Percentiles rank a stretch among this genome's conserved stretches.
Conservation (phyloP, 768 basidiomycete species). For the Auricularia heimuer region DNA sequence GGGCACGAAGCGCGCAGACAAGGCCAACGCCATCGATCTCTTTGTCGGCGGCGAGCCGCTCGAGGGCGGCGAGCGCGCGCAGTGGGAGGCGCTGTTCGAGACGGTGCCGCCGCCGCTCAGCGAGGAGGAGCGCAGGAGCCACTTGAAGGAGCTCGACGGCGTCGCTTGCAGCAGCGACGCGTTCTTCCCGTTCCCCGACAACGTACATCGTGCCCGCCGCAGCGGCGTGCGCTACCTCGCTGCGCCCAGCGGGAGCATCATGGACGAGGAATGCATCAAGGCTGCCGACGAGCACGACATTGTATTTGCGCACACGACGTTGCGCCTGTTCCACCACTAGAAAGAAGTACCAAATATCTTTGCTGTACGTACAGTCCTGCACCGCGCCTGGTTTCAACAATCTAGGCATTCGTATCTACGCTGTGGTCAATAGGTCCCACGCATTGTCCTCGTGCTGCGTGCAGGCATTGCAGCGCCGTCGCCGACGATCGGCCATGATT, state of each 20-base stretch:
- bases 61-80: slow-evolving; percentile 78
- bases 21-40: slow-evolving; percentile 95
- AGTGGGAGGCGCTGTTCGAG: slow-evolving; percentile 89
- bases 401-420: no score
- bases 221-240: slow-evolving; percentile 90
- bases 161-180: slow-evolving; percentile 95
- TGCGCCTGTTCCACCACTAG: slow-evolving; percentile 86
- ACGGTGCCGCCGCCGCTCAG: slow-evolving; percentile 53
- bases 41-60: slow-evolving; percentile 86
- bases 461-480: no score
- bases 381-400: no score
- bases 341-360: no score
- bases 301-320: slow-evolving; percentile 80
- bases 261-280: slow-evolving; percentile 95
- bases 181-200: slow-evolving; percentile 99
- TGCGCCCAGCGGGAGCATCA: slow-evolving; percentile 88
- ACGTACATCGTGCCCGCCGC: slow-evolving; percentile 85
- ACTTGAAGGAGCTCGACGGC: slow-evolving; percentile 63
- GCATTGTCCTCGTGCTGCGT: no score
- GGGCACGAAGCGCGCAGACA: slow-evolving; percentile 94
- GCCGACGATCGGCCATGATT: no score
- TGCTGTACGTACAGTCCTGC: no score
- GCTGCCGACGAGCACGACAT: slow-evolving; percentile 90
- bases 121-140: slow-evolving; percentile 61
- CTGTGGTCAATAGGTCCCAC: no score